These are phyloP conservation scores for Piromyces finnis DNA, from an alignment of 192 early-diverging fungal genomes.

Conservation along the genomic window DNA sequence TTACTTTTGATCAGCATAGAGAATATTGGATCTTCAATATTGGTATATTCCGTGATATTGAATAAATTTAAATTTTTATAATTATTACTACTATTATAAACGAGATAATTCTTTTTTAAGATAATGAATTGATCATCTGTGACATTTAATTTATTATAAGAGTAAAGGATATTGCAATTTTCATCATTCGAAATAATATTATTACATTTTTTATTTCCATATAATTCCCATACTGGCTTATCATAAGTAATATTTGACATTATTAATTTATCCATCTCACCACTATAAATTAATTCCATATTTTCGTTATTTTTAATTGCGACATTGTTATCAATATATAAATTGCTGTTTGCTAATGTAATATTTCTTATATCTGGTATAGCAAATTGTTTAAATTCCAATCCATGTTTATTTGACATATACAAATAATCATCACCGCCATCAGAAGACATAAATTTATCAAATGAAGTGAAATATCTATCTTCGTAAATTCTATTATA, in stretches of 20 bases:
- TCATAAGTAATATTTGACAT: not conserved
- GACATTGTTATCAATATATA: not conserved
- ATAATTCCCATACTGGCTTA: not conserved
- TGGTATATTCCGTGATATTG: not conserved
- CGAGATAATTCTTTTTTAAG: not conserved
- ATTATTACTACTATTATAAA: not conserved
- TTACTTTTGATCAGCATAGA: not conserved
- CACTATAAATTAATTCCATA: not conserved
- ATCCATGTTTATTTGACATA: not conserved
- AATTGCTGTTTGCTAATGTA: not conserved
- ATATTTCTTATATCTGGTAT: not conserved
- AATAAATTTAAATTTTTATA: not conserved
- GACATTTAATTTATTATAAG: not conserved
- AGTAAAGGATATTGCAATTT: not conserved
- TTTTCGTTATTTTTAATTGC: not conserved
- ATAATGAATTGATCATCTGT: not conserved
- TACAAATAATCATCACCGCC: not conserved
- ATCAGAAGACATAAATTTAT: not conserved
- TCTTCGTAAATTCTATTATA: not conserved
- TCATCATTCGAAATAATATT: not conserved
- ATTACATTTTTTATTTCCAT: not conserved
- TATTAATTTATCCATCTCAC: not conserved
- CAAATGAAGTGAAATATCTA: not conserved
- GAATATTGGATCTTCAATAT: not conserved
- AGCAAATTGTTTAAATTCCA: not conserved